Conservation (phyloP, 2,329 filamentous ascomycete genomes). For the Pseudogymnoascus sp. region DNA sequence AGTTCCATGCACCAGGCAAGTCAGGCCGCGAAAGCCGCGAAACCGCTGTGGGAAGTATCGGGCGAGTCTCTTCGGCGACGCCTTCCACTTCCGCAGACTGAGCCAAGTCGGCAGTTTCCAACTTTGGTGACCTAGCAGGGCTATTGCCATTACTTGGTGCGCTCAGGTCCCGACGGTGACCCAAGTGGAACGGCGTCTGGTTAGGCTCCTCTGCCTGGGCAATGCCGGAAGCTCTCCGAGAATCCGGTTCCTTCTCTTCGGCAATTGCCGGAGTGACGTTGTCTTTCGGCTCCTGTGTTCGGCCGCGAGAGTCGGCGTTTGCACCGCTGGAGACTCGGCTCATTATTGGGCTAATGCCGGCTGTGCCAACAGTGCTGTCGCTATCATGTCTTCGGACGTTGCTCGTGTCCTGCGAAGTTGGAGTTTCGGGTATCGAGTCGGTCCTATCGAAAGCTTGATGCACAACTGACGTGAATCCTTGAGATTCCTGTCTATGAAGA, state of each 20-base stretch:
- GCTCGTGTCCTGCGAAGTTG: conserved; percentile 38
- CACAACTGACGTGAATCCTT: conserved; percentile 52
- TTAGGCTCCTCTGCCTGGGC: neutral
- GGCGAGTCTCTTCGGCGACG: conserved; percentile 30
- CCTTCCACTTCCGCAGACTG: conserved; percentile 37
- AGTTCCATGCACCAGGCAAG: conserved; percentile 26
- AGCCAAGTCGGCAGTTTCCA: conserved; percentile 35
- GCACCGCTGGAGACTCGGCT: conserved; percentile 40
- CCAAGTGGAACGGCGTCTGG: conserved; percentile 35
- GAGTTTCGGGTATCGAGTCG: conserved; percentile 41
- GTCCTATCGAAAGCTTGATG: conserved; percentile 56
- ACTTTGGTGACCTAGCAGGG: conserved; percentile 49
- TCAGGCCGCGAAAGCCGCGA: conserved; percentile 20
- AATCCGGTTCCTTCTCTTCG: conserved; percentile 38
- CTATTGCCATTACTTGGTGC: conserved; percentile 52
- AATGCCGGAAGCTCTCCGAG: conserved; percentile 16
- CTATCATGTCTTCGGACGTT: conserved; percentile 52
- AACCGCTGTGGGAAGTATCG: conserved; percentile 2
- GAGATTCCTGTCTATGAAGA: conserved; percentile 44
- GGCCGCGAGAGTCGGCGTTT: conserved; percentile 23
- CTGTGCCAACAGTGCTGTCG: conserved; percentile 41
- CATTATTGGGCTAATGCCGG: conserved; percentile 55
- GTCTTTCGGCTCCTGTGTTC: conserved; percentile 31
- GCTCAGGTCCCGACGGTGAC: conserved; percentile 49
- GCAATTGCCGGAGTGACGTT: conserved; percentile 43